Conservation (phyloP, 352 stramenopile genomes). For the Pythium aphanidermatum region DNA sequence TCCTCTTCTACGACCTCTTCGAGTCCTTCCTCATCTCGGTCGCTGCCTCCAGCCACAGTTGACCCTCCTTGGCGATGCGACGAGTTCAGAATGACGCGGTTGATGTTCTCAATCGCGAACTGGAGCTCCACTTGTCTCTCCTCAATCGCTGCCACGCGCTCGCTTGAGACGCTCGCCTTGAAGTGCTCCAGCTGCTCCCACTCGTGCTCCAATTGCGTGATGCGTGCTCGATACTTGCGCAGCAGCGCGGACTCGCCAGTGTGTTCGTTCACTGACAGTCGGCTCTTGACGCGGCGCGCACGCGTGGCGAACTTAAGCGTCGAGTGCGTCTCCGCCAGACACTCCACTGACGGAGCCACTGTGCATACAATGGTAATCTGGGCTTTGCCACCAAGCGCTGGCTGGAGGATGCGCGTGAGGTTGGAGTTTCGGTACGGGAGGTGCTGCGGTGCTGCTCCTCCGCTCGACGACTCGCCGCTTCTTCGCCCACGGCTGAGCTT, state of each 20-base stretch:
- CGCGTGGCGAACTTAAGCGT: conserved; percentile 96
- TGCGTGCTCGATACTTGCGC: conserved; percentile 58
- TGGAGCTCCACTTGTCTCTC: conserved; percentile 66
- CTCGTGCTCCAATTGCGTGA: conserved; percentile 61
- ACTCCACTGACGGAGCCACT: conserved; percentile 91
- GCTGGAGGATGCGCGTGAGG: conserved; percentile 96
- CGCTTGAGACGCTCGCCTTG: conserved; percentile 7
- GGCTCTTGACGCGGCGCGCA: conserved; percentile 91
- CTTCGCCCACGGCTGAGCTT: conserved; percentile 72
- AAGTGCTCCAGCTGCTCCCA: conserved; percentile 47
- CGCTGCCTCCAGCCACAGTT: background rate
- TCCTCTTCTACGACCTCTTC: conserved; percentile 9
- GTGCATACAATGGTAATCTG: conserved; percentile 97
- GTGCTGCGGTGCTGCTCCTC: conserved; percentile 48
- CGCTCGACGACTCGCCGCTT: conserved; percentile 5
- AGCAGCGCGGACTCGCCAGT: conserved; percentile 59
- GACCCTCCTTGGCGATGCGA: conserved; percentile 19
- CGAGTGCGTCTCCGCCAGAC: conserved; percentile 91
- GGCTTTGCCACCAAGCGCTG: conserved; percentile 93
- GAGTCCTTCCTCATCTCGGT: conserved; percentile 3
- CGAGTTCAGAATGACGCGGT: conserved; percentile 73
- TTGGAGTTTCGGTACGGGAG: conserved; percentile 98
- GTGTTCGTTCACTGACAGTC: conserved; percentile 86
- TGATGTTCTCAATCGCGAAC: conserved; percentile 80
- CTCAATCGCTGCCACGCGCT: conserved; percentile 26